Evolutionary conservation across 106 monocot species (phyloP).

Genomic region (Posidonia australis): DNA sequence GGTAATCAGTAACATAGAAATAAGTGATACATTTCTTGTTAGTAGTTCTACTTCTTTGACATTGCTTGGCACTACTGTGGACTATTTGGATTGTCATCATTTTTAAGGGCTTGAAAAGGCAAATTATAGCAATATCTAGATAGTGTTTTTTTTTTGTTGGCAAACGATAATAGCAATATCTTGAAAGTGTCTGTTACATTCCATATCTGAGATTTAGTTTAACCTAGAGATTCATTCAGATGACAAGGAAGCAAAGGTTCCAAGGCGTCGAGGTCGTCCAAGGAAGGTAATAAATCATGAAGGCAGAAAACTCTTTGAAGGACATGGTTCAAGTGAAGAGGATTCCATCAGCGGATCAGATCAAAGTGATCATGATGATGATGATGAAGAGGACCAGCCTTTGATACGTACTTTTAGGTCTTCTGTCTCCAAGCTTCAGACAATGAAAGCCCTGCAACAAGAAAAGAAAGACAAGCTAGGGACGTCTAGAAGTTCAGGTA

Average conservation of each 20-base stretch:
- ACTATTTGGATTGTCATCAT: too few species aligned
- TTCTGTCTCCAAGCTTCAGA: conserved; percentile 61
- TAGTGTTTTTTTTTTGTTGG: too few species aligned
- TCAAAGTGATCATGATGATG: conserved; percentile 41
- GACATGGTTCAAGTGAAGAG: conserved; percentile 56
- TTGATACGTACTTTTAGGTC: conserved; percentile 45
- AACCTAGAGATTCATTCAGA: conserved; percentile 21
- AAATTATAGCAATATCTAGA: too few species aligned
- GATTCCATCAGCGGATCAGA: conserved; percentile 76
- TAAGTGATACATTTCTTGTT: too few species aligned
- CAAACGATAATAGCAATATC: too few species aligned
- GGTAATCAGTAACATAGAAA: conserved; percentile 24
- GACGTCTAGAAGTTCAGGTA: conserved; percentile 43
- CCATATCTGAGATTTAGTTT: neutral
- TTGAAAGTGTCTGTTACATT: neutral
- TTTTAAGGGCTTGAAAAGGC: too few species aligned
- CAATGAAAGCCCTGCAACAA: conserved; percentile 38
- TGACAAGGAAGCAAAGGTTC: conserved; percentile 48
- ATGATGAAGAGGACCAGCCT: conserved; percentile 53
- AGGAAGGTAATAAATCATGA: conserved; percentile 46
- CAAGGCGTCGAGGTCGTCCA: conserved; percentile 75
- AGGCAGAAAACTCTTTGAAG: conserved; percentile 85
- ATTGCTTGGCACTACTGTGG: too few species aligned
- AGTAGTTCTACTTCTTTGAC: too few species aligned
- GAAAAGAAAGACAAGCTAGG: conserved; percentile 26